Conservation (phyloP, 2,329 filamentous ascomycete genomes). For the Penicillium sp. region DNA sequence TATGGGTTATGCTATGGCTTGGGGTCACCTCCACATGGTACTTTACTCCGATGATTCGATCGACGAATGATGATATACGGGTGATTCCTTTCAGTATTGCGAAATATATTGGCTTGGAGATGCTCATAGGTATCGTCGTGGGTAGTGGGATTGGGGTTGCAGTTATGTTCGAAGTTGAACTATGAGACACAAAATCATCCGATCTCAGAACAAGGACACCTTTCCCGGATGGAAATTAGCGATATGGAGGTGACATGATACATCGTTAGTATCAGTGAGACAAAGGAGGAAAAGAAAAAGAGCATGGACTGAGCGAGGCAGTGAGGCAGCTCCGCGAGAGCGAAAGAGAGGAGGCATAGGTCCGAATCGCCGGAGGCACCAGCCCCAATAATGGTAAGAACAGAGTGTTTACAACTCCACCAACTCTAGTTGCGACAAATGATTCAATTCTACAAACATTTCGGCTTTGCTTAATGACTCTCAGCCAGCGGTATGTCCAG, state of each 20-base stretch:
- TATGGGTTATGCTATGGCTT: conserved; percentile 10
- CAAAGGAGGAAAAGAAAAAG: not conserved
- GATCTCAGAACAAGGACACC: not conserved
- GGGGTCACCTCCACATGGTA: conserved; percentile 11
- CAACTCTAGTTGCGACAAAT: not conserved
- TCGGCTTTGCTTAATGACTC: not conserved
- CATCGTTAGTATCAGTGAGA: not conserved
- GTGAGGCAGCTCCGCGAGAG: not conserved
- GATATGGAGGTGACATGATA: not conserved
- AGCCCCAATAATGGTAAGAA: not conserved
- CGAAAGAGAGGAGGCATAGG: not conserved
- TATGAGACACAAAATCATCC: not conserved
- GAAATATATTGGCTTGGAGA: not conserved
- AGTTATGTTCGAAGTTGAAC: not conserved
- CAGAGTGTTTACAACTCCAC: not conserved
- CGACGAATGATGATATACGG: not conserved
- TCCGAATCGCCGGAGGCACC: not conserved
- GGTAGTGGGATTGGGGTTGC: not conserved
- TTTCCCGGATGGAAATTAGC: not conserved
- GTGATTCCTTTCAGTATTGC: conserved; percentile 11
- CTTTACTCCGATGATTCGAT: conserved; percentile 9
- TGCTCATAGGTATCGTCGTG: not conserved
- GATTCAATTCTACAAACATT: not conserved
- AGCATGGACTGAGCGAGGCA: not conserved
- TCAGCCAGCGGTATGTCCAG: no score